phyloP scores from a whole-genome alignment of 148 eudicot genomes.

The Tetragonia tetragonoides region DNA sequence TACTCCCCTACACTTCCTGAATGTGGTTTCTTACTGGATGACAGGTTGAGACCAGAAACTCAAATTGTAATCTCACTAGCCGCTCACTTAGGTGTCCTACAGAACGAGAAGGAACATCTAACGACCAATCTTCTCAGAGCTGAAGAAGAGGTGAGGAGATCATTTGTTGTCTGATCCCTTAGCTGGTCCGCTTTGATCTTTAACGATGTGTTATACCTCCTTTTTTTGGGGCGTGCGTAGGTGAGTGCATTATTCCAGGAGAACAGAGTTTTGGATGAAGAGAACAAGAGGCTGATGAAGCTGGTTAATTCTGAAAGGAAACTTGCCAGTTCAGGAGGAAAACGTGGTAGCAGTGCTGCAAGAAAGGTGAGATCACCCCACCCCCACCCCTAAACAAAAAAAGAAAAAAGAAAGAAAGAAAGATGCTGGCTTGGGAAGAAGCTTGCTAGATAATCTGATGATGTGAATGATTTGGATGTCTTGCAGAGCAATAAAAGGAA shows the following conservation, averaged over 20 bases:
- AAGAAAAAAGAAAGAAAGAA: not conserved
- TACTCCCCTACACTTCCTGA: not conserved
- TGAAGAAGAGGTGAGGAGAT: slow-evolving; percentile 77
- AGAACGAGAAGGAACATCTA: slow-evolving; percentile 73
- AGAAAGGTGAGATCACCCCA: slow-evolving; percentile 45
- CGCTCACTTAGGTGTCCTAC: slow-evolving; percentile 45
- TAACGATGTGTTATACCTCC: not conserved
- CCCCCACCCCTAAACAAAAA: not conserved
- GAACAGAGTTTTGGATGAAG: slow-evolving; percentile 53
- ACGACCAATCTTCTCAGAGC: slow-evolving; percentile 71
- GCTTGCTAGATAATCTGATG: not conserved
- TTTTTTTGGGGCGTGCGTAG: slow-evolving; percentile 29
- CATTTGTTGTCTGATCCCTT: too few species aligned
- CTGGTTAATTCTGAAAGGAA: slow-evolving; percentile 45
- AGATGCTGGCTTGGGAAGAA: too few species aligned
- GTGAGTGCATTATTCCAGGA: slow-evolving; percentile 64
- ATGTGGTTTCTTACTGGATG: slow-evolving; percentile 1
- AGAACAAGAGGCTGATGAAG: slow-evolving; percentile 60
- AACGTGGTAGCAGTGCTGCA: slow-evolving; percentile 45
- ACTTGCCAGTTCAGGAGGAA: slow-evolving; percentile 59
- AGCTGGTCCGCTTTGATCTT: not conserved
- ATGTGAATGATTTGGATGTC: slow-evolving; percentile 5
- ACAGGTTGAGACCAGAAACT: slow-evolving; percentile 69
- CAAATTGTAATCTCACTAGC: slow-evolving; percentile 61
- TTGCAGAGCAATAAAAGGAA: slow-evolving; percentile 74